Evolutionary conservation across 1,139 yeast species (phyloP), one percentile per base, ranked within the genome.

Genomic region (Oligophagozyma castellii): DNA sequence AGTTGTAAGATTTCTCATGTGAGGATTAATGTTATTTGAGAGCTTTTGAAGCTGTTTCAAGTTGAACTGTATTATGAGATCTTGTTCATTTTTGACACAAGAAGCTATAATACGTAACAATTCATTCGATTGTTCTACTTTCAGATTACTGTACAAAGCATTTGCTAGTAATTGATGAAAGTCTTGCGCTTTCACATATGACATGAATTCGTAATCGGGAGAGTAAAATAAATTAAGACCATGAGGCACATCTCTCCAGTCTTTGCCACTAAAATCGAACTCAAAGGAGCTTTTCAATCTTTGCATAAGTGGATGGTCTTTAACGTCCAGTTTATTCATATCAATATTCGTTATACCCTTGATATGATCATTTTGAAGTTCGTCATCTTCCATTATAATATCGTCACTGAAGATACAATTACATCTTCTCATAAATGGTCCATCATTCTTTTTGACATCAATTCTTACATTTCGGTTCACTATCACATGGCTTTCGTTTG

Each of bases 171-270:
- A 51, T 10, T 33, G 27, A 8, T 24, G 16, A 13, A 43, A 32
- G 2, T 31, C 28, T 11, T 38, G 40, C 14, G 34, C 18, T 22
- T 27, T 26, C 4, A 44, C 39, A 3, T 29, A 22, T n/a, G 33
- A 29, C 11, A 42, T 31, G 30, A 51, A 51, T 12, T 25, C 16
- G 30, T 40, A 48, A 8, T 30, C 24, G n/a, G 40, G 39, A 5
- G 40, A 38, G 24, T 57, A 53, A 22, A 53, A 49, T n/a, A 49
- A 48, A 42, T 75, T 75, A 2, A 54, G 56, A 2, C 70, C 79
- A 27, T 81, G 53, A 1, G 79, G 77, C 4, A 71, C 58, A 49
- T 74, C 84, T 39, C 79, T 56, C 80, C 83, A 73, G 46, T 74
- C 84, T 26, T 69, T 57, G 0, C 79, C 80, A 29, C 58, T 48